Percentiles rank a stretch among this genome's conserved stretches.
These are phyloP conservation scores for Protoeuglena noctilucae DNA, from an alignment of 139 green algal species.

Conservation along the genomic window DNA sequence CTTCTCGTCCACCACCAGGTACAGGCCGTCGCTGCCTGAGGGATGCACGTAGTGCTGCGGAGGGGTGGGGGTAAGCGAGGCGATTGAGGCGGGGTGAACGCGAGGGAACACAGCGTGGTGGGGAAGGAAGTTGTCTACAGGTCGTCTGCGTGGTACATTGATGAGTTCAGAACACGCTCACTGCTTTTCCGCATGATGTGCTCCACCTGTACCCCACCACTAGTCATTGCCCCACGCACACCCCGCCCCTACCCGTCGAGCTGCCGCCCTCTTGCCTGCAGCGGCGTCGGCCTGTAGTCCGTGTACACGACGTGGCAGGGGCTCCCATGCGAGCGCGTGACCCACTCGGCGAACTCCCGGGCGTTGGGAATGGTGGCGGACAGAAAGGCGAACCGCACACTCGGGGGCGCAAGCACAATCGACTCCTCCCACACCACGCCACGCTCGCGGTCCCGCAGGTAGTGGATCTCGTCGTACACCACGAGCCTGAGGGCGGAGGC, in stretches of 20 bases:
- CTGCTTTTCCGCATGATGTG: not conserved
- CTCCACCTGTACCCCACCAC: too few relatives aligned
- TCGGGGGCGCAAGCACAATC: constrained; percentile 33
- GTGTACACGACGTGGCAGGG: constrained; percentile 62
- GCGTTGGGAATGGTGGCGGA: constrained; percentile 72
- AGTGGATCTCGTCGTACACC: constrained; percentile 52
- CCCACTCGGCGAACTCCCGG: constrained; percentile 60
- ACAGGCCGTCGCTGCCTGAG: constrained; percentile 39
- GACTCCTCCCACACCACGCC: constrained; percentile 41
- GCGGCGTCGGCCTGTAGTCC: constrained; percentile 61
- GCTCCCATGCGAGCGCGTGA: constrained; percentile 36
- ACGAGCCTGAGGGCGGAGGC: constrained; percentile 30
- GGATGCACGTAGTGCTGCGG: constrained; percentile 66
- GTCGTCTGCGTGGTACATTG: not conserved
- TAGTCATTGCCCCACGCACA: too few relatives aligned
- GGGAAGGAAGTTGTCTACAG: not conserved
- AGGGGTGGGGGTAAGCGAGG: not conserved
- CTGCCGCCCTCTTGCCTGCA: too few relatives aligned
- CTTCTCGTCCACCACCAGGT: constrained; percentile 44
- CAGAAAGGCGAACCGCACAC: constrained; percentile 51
- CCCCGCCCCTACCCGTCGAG: too few relatives aligned
- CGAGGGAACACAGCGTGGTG: not conserved
- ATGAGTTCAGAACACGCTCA: not conserved
- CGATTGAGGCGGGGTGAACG: not conserved
- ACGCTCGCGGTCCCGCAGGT: constrained; percentile 22